These are phyloP conservation scores for Podaxis rugospora DNA, from an alignment of 768 basidiomycete genomes.

Conservation along the genomic window DNA sequence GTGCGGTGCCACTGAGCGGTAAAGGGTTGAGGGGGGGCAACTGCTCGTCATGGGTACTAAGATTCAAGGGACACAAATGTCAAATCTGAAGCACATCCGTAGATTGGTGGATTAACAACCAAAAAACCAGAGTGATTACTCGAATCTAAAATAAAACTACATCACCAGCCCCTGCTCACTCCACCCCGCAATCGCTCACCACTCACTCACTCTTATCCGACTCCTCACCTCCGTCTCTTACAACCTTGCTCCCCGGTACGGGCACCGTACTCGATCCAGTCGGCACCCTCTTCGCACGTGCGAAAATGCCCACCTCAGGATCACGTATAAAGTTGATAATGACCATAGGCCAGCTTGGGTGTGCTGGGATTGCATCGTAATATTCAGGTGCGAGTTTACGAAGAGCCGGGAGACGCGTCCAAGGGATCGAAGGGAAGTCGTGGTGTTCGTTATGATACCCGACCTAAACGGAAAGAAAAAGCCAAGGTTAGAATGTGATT, in stretches of 20 bases:
- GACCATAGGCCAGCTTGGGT: slow-evolving; percentile 94
- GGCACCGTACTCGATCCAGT: background rate
- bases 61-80: background rate
- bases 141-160: background rate
- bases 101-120: background rate
- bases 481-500: background rate
- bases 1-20: too few relatives aligned
- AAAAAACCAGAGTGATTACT: background rate
- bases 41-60: too few relatives aligned
- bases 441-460: slow-evolving; percentile 99
- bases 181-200: background rate
- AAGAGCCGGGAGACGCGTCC: slow-evolving; percentile 88
- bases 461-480: slow-evolving; percentile 43
- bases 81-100: background rate
- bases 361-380: slow-evolving; percentile 83
- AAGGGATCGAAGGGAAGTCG: slow-evolving; percentile 94
- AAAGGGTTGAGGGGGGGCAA: too few relatives aligned
- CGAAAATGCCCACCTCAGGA: slow-evolving; percentile 82
- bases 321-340: slow-evolving; percentile 93
- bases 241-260: background rate
- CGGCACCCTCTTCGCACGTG: slow-evolving; percentile 71
- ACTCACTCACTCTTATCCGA: slow-evolving; percentile 23
- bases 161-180: background rate
- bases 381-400: slow-evolving; percentile 85
- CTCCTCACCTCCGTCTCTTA: slow-evolving; percentile 12